Evolutionary conservation across 2,329 filamentous ascomycete genomes (phyloP), one percentile per base, ranked within the genome.

Genomic region (Didymella segeticola): DNA sequence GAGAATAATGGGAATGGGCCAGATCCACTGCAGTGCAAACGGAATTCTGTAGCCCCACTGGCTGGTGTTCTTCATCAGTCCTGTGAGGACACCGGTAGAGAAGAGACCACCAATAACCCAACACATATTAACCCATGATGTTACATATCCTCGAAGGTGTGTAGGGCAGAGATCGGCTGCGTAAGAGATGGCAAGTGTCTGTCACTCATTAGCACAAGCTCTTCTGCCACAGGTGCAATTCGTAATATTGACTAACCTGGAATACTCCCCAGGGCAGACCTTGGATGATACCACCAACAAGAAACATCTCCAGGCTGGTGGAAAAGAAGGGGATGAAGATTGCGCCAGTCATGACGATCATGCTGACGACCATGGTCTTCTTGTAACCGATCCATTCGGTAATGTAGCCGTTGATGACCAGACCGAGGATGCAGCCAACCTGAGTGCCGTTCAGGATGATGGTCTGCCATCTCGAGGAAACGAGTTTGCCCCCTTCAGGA

Each of bases 1-100:
- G 41, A 87, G 69, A 39, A 85, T 80, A n/a, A 90, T 79, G 2
- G 86, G 86, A 12, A 87, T 64, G 0, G 87, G 87, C 87, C 87
- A 90, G 75, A 90, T 86, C 87, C 88, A 90, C 73, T 91, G 88
- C 23, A 90, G 76, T 0, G 82, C 86, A 60, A 88, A 90, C 1
- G 69, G 69, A 17, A 88, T 84, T 29, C 85, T 80, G 69, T 86
- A 88, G 0, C 84, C 82, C 84, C 84, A 88, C 69, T 89, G 79
- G 57, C 88, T 85, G 2, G 81, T 73, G 42, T 86, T 82, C 67
- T 82, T 77, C 46, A 89, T 75, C 77, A 89, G 85, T 43, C 82
- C 80, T 70, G 84, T 84, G 62, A 90, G 86, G 52, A 89, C 86
- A 12, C 86, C 86, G 46, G 88, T 87, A 22, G 84, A 86, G 43